Evolutionary conservation across 169 alveolate genomes (phyloP).

Genomic region (Plasmodium yoelii): DNA sequence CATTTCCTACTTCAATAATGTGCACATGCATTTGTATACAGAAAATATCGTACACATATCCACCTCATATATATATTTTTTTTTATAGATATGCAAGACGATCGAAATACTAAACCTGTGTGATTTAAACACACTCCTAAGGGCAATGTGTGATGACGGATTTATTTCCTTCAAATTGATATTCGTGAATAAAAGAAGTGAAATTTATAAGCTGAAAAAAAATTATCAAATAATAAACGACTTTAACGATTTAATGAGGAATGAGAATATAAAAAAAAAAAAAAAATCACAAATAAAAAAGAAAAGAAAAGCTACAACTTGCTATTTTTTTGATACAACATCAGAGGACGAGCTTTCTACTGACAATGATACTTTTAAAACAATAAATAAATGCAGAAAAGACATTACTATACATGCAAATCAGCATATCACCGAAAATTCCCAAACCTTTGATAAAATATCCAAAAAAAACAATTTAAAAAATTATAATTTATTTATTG

Average conservation of each 20-base stretch:
- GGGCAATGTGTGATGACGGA: slow-evolving; percentile 59
- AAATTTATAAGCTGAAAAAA: slow-evolving; percentile 59
- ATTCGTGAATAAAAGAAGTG: slow-evolving; percentile 52
- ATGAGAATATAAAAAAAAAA: slow-evolving; percentile 9
- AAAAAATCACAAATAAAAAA: slow-evolving; percentile 1
- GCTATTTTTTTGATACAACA: slow-evolving; percentile 43
- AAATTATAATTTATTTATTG: slow-evolving; percentile 17
- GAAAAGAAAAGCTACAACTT: neutral
- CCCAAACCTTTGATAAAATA: neutral
- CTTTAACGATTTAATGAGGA: slow-evolving; percentile 22
- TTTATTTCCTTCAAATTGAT: slow-evolving; percentile 54
- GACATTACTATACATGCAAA: neutral
- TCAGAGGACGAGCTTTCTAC: slow-evolving; percentile 16
- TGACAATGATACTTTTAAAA: slow-evolving; percentile 21
- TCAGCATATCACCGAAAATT: neutral
- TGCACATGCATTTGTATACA: neutral
- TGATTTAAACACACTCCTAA: slow-evolving; percentile 41
- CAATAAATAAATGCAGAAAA: neutral
- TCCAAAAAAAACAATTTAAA: neutral
- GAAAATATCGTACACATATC: neutral
- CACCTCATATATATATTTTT: neutral
- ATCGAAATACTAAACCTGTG: slow-evolving; percentile 49
- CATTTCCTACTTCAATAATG: neutral
- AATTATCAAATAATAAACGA: slow-evolving; percentile 51
- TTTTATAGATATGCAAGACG: slow-evolving; percentile 50